Base-by-base conservation (phyloP, 2,329 filamentous ascomycete genomes). In the Arthrobotrys musiformis region DNA sequence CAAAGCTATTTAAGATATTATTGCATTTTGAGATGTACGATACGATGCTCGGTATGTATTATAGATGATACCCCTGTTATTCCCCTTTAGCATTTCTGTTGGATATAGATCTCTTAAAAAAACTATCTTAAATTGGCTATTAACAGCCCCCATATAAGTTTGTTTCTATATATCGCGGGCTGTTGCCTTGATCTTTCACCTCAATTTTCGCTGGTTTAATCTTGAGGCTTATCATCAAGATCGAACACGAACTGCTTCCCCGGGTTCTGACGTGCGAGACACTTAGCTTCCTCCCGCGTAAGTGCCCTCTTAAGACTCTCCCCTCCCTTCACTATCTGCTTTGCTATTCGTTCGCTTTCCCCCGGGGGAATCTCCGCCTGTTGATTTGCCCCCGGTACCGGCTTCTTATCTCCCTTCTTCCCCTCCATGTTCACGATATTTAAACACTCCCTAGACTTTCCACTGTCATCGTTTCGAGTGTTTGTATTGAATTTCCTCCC, bases 1-100 rank as follows among this genome's bases (percentile, higher is more conserved):
- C 11, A 2, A 54, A 42, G 24, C 15, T 6, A 13, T 17, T 22
- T 9, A n/a, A n/a, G n/a, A n/a, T n/a, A 17, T 22, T 7, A 30
- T 15, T 22, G 3, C 58, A 30, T 28, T 58, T 48, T 33, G 28
- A 44, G 15, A 13, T 70, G 48, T 72, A 64, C 58, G 46, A 64
- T 64, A 58, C 8, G 15, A 35, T 30, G 30, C 6, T 17, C 22
- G 54, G 19, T 44, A 28, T 70, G 44, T 70, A 62, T 40, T 62
- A 70, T 62, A 72, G 42, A 68, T 28, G 70, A 75, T 75, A 75
- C 62, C 63, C 58, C 26, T 22, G 30, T 40, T 58, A 19, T 58
- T 46, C 4, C 8, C 15, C n/a, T 30, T 62, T 46, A 33, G 24
- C 30, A 26, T 62, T 33, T 60, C 7, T 44, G 9, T 40, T 19